Base-by-base conservation (phyloP, 164 flowering plant genomes). In the Santalum album region DNA sequence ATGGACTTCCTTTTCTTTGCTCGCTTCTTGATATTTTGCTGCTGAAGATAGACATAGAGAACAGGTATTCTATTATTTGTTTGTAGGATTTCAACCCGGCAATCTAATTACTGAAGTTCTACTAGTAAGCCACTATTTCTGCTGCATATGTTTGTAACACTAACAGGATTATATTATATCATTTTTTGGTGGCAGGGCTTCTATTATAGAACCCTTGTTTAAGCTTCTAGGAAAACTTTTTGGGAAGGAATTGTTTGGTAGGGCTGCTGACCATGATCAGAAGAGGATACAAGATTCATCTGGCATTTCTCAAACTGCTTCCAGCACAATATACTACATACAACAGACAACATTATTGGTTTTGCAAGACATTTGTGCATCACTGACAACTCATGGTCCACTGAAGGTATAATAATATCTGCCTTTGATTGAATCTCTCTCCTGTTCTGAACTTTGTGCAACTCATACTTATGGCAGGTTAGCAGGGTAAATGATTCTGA, bases 11-110 rank as follows among this genome's bases (percentile, higher is more conserved):
- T 58, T 72, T 77, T 24, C 64, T 87, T 21, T 67, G 81, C 63
- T 79, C 96, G n/a, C 76, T 92, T 26, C 84, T 92, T 64, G 98
- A 92, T 70, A 63, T 86, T 19, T 61, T 92, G 69, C 72, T 84
- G 1, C 69, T 84, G 68, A 92, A 92, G 78, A 92, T 80, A 64
- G 76, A 83, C 63, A 74, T 89, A 7, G 67, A 62, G 21, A 69
- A 72, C 81, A 83, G 95, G 95, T 86, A 18, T 55, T 68, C 26
- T 57, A 54, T 9, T 21, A 20, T 29, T 4, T 34, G 21, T 53
- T 20, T 21, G 49, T 21, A 9, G 5, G 16, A 20, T 45, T 42
- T 42, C 17, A 2, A 16, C 3, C 16, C 17, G 2, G 3, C 3
- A 2, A 42, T n/a, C 19, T 42, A 20, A 4, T 42, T 6, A 18